Base-by-base conservation (phyloP, 2,329 filamentous ascomycete species). In the Ceratocystis alfenasii region DNA sequence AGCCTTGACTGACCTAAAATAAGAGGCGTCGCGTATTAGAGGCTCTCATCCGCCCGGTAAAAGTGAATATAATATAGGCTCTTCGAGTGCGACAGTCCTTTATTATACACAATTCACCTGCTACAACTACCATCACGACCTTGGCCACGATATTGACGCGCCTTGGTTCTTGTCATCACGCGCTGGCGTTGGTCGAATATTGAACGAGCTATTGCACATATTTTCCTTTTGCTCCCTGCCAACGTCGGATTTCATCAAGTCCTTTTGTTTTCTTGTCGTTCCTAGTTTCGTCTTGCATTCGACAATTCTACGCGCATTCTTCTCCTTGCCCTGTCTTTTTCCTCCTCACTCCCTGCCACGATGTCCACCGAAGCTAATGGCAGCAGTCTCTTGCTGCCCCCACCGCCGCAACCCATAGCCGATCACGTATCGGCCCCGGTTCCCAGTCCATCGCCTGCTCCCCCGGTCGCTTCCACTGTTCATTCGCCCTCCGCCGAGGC, bases 351-450 rank as follows among this genome's bases (percentile, higher is more conserved):
- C 46, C n/a, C 48, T 53, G 2, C 48, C 67, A 68, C 71, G 76
- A 84, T 84, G 81, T 79, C 80, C 74, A 80, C 81, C 70, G 79
- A 81, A 72, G 44, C 55, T 7, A 67, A 64, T 55, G 46, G 45
- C 28, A 67, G 60, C 48, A 53, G 63, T 22, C 60, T 68, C 41
- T 41, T 65, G 20, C 64, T 68, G 17, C 79, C 74, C 79, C 79
- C 70, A 79, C 81, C 75, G 75, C 77, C 73, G 76, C 79, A 73
- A 25, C 7, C 53, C 53, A 30, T 36, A 30, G 28, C 53, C 53
- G 53, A 36, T 7, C 48, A 53, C 25, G 48, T 53, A 12, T 25
- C 48, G 20, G 48, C 22, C 48, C 48, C 48, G 8, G 48, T 12
- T 25, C 53, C 53, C 17, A 33, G 53, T n/a, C 53, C 53, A 7